These are phyloP conservation scores for Pichia cabralensis DNA, from an alignment of 805 yeast genomes.

Conservation along the genomic window DNA sequence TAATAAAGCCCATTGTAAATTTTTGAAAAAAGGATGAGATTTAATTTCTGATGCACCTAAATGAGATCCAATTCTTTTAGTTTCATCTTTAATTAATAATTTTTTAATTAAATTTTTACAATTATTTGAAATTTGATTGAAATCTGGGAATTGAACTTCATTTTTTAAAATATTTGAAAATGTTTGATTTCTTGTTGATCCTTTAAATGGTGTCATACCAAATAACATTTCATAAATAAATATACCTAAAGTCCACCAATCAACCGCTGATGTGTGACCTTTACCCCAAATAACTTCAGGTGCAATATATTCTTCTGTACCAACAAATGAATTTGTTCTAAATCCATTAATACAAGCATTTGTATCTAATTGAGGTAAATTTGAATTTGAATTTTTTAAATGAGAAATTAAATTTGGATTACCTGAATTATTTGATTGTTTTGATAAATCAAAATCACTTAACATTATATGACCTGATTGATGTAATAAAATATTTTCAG, in stretches of 20 bases:
- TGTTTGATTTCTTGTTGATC: conserved; percentile 78
- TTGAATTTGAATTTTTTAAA: conserved; percentile 25
- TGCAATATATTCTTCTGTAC: conserved; percentile 97
- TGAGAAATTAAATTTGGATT: conserved; percentile 55
- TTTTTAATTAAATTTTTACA: conserved; percentile 78
- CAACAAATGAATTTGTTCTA: conserved; percentile 95
- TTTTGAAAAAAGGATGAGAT: conserved; percentile 83
- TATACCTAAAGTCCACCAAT: conserved; percentile 99
- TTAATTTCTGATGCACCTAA: conserved; percentile 95
- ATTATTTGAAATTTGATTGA: conserved; percentile 45
- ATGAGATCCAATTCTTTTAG: conserved; percentile 79
- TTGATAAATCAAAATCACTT: conserved; percentile 90
- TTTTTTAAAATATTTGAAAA: conserved; percentile 78
- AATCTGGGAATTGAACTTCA: conserved; percentile 73
- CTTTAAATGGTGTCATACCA: conserved; percentile 96
- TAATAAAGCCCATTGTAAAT: conserved; percentile 88
- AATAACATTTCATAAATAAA: conserved; percentile 88
- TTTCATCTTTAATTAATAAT: conserved; percentile 79
- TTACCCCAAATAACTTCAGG: conserved; percentile 97
- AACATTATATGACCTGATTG: conserved; percentile 98
- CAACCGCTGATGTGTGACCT: conserved; percentile 97
- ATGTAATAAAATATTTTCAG: conserved; percentile 88
- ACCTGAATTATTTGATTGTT: conserved; percentile 70
- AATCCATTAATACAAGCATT: conserved; percentile 93
- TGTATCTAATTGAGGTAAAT: conserved; percentile 71